phyloP scores from a whole-genome alignment of 164 flowering plant genomes.

The Aristolochia contorta region DNA sequence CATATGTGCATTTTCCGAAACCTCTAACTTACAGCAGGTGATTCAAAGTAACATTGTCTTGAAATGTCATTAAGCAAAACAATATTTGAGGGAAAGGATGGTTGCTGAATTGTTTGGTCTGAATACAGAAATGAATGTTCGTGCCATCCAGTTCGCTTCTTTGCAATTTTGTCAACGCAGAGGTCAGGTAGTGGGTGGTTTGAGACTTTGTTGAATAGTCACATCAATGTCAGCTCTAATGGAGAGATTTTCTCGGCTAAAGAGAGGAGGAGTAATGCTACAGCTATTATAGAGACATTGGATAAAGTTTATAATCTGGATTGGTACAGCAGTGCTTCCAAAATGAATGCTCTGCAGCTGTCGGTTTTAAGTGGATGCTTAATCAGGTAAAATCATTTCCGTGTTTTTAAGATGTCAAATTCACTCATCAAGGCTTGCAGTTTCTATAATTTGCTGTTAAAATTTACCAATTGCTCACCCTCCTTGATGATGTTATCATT shows the following conservation, averaged over 20 bases:
- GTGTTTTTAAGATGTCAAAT: too few species aligned
- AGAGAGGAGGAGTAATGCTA: constrained; percentile 30
- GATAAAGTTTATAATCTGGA: constrained; percentile 44
- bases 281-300: constrained; percentile 28
- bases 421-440: not conserved
- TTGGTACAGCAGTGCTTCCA: constrained; percentile 49
- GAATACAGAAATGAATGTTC: constrained; percentile 37
- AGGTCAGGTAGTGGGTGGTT: constrained; percentile 63
- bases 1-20: constrained; percentile 47
- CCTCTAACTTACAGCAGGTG: constrained; percentile 69
- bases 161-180: constrained; percentile 46
- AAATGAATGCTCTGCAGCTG: constrained; percentile 51
- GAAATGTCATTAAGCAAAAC: too few species aligned
- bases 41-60: not conserved
- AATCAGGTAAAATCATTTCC: constrained; percentile 31
- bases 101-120: too few species aligned
- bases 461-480: not conserved
- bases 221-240: constrained; percentile 41
- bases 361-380: constrained; percentile 60
- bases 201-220: constrained; percentile 45
- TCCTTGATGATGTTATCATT: not conserved
- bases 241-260: constrained; percentile 39
- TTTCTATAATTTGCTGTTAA: not conserved
- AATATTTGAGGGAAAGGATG: too few species aligned
- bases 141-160: constrained; percentile 42